These are phyloP conservation scores for Aspergillus oerlinghausenensis DNA, from an alignment of 2,329 filamentous ascomycete genomes.

Conservation along the genomic window DNA sequence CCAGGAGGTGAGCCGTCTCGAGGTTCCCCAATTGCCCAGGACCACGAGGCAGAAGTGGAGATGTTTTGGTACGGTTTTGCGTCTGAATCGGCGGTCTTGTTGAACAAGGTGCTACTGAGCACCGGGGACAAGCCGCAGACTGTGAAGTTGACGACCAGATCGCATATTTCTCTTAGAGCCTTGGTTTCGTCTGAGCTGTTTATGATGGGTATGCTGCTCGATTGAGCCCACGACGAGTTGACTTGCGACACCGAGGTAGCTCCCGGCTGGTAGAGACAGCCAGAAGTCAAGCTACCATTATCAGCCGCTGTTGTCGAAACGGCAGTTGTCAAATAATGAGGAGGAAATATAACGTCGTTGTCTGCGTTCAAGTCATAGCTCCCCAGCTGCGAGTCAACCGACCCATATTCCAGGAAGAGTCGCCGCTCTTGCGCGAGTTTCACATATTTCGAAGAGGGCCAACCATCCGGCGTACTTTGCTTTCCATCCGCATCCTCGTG, in stretches of 20 bases:
- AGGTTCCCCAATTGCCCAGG: slow-evolving; percentile 57
- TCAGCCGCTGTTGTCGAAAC: slow-evolving; percentile 30
- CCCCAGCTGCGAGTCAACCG: slow-evolving; percentile 53
- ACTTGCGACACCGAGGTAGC: slow-evolving; percentile 38
- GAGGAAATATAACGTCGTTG: slow-evolving; percentile 48
- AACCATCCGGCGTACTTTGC: slow-evolving; percentile 55
- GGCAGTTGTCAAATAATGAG: slow-evolving; percentile 39
- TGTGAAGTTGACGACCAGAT: slow-evolving; percentile 39
- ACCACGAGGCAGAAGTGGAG: slow-evolving; percentile 52
- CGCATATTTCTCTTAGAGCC: slow-evolving; percentile 29
- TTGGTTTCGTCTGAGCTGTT: slow-evolving; percentile 20
- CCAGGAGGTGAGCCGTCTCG: slow-evolving; percentile 38
- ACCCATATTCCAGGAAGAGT: slow-evolving; percentile 53
- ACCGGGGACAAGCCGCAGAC: slow-evolving; percentile 58
- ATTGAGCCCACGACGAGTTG: slow-evolving; percentile 53
- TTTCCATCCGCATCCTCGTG: slow-evolving; percentile 30
- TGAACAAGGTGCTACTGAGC: slow-evolving; percentile 53
- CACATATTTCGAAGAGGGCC: slow-evolving; percentile 59
- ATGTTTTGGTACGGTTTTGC: slow-evolving; percentile 47
- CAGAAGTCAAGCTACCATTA: slow-evolving; percentile 42
- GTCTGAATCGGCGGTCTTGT: slow-evolving; percentile 47
- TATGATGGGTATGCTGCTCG: slow-evolving; percentile 26
- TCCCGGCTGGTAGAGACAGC: slow-evolving; percentile 51
- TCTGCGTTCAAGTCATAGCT: slow-evolving; percentile 54
- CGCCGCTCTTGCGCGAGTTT: slow-evolving; percentile 52